Percentiles rank a stretch among this genome's conserved stretches.
These are phyloP conservation scores for Pyrenochaeta sp. DNA, from an alignment of 2,329 filamentous ascomycete genomes.

Conservation along the genomic window DNA sequence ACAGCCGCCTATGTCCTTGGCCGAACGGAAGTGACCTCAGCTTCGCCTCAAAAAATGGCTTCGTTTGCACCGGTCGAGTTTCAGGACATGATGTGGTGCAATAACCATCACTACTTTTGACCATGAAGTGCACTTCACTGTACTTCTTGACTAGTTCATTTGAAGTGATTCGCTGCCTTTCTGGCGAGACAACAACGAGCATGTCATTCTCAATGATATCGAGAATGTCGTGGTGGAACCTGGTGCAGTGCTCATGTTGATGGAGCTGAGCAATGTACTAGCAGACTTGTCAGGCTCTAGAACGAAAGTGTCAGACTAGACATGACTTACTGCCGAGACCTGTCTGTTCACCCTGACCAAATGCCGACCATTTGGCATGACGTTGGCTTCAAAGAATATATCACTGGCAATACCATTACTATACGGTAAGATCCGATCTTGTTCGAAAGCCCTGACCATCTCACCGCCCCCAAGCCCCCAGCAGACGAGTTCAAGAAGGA, in stretches of 20 bases:
- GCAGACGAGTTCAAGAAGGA: constrained; percentile 21
- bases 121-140: not conserved
- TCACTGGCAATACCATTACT: constrained; percentile 8
- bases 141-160: not conserved
- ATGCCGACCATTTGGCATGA: not conserved
- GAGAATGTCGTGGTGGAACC: constrained; percentile 23
- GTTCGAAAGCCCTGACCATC: not conserved
- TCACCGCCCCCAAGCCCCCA: constrained; percentile 18
- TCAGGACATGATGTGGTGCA: not conserved
- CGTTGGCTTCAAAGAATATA: constrained; percentile 22
- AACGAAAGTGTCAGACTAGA: not conserved
- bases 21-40: not conserved
- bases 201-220: constrained; percentile 20
- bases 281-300: not conserved
- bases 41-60: not conserved
- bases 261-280: constrained; percentile 17
- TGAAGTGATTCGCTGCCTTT: not conserved
- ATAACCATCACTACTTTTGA: not conserved
- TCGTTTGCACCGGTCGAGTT: not conserved
- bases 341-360: constrained; percentile 14
- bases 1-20: not conserved
- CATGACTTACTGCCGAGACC: constrained; percentile 10
- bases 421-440: constrained; percentile 1
- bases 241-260: constrained; percentile 11
- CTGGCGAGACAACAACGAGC: constrained; percentile 9